These are phyloP conservation scores for Diospyros kaki DNA, from an alignment of 148 eudicot genomes.

Conservation along the genomic window DNA sequence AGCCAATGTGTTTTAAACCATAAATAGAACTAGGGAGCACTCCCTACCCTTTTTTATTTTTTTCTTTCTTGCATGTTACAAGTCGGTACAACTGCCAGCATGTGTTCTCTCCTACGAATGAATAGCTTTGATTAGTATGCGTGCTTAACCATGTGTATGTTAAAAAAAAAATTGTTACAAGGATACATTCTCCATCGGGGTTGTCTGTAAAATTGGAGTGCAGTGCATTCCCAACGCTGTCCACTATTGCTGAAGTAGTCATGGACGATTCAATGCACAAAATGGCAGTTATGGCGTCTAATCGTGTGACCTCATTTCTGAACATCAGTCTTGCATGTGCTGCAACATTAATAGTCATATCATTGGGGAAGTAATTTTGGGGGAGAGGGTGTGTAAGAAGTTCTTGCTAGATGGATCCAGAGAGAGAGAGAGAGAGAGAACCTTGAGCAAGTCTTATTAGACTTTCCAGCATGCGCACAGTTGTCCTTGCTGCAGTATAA, in stretches of 20 bases:
- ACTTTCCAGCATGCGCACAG: conserved; percentile 95
- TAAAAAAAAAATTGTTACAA: conserved; percentile 2
- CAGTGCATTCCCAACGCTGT: conserved; percentile 81
- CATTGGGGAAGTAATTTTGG: neutral
- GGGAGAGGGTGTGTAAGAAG: neutral
- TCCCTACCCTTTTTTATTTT: no score
- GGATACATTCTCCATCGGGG: conserved; percentile 88
- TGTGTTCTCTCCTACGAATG: no score
- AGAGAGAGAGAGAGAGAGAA: neutral
- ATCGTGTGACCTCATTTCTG: conserved; percentile 74
- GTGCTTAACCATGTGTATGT: neutral
- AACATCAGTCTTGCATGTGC: conserved; percentile 98
- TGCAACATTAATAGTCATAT: conserved; percentile 13
- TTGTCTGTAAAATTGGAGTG: conserved; percentile 89
- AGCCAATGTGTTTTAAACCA: no score
- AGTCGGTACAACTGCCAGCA: neutral
- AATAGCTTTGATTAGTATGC: no score
- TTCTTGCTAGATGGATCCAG: neutral
- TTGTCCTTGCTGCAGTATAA: conserved; percentile 66
- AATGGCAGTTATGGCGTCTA: conserved; percentile 91
- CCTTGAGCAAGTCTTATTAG: conserved; percentile 91
- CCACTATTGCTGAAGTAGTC: conserved; percentile 95
- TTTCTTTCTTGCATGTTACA: no score
- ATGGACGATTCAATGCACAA: conserved; percentile 97
- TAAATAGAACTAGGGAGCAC: no score